A percentile compares a stretch with the other conserved stretches of the same genome.
Conservation (phyloP, 495 filamentous ascomycete genomes). For the Penicillium chermesinum region DNA sequence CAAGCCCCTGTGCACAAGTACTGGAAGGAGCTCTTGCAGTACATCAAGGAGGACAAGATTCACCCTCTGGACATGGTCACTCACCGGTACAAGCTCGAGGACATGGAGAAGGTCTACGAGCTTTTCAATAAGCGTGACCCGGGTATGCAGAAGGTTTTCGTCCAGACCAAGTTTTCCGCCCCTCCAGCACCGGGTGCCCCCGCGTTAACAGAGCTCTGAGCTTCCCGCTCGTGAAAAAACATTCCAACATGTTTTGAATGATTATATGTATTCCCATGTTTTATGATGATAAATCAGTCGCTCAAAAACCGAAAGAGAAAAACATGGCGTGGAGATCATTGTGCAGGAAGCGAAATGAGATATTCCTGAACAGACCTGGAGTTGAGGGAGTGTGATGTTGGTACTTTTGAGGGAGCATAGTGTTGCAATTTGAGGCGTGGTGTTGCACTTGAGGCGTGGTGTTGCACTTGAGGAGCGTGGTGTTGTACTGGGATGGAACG, state of each 20-base stretch:
- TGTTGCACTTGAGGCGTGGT: too few relatives aligned
- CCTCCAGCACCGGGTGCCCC: slow-evolving; percentile 45
- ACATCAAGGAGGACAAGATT: slow-evolving; percentile 65
- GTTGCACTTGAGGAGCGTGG: too few relatives aligned
- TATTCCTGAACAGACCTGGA: neutral
- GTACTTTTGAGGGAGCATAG: too few relatives aligned
- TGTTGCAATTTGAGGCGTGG: too few relatives aligned
- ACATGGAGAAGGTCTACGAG: slow-evolving; percentile 50
- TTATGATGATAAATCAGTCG: neutral
- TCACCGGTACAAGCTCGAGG: slow-evolving; percentile 71
- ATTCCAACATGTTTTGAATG: neutral
- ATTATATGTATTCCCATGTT: too few relatives aligned
- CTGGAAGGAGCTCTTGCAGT: slow-evolving; percentile 40
- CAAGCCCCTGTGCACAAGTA: slow-evolving; percentile 77
- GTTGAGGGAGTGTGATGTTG: too few relatives aligned
- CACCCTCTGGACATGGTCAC: slow-evolving; percentile 76
- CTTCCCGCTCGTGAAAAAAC: neutral
- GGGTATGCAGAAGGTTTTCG: slow-evolving; percentile 66
- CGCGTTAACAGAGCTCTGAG: neutral
- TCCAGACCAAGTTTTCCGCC: slow-evolving; percentile 65
- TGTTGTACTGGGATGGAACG: too few relatives aligned
- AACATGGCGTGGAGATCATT: neutral
- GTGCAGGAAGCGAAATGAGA: neutral
- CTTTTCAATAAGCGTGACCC: slow-evolving; percentile 64
- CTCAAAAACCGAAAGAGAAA: neutral